Conservation (phyloP, 1,284 basidiomycete species). For the Kalmanozyma brasiliensis region DNA sequence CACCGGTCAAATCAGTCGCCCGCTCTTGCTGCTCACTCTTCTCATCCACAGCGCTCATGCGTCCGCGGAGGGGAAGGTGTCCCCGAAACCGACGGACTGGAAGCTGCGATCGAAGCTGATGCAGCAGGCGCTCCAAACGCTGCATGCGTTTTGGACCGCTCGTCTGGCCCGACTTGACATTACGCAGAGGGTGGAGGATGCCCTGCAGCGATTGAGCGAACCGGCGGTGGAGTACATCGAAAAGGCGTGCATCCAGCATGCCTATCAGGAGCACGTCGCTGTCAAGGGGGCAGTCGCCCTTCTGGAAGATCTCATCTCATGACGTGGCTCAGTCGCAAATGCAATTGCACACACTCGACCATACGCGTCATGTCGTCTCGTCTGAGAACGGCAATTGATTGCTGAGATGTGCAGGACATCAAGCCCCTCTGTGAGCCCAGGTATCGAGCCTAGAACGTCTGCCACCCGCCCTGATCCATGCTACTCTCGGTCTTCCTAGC, state of each 20-base stretch:
- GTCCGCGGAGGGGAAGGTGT: background rate
- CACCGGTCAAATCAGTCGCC: constrained; percentile 18
- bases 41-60: constrained; percentile 10
- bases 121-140: constrained; percentile 11
- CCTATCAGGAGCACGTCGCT: constrained; percentile 32
- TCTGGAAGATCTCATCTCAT: constrained; percentile 9
- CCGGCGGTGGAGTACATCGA: constrained; percentile 1
- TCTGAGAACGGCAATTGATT: too few species aligned
- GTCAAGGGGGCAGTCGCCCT: constrained; percentile 2
- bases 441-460: constrained; percentile 80
- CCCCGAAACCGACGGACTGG: background rate
- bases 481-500: constrained; percentile 82
- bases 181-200: background rate
- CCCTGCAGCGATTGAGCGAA: background rate
- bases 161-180: constrained; percentile 4
- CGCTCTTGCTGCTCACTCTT: constrained; percentile 16
- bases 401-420: too few species aligned
- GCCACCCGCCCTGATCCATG: constrained; percentile 92
- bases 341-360: too few species aligned
- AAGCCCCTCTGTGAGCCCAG: too few species aligned
- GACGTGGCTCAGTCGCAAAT: too few species aligned
- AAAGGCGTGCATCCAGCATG: constrained; percentile 32
- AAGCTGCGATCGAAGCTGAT: background rate
- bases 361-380: too few species aligned
- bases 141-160: background rate